Evolutionary conservation across 2,329 filamentous ascomycete genomes (phyloP), one percentile per base, ranked within the genome.

Genomic region (Trichoderma sp.): DNA sequence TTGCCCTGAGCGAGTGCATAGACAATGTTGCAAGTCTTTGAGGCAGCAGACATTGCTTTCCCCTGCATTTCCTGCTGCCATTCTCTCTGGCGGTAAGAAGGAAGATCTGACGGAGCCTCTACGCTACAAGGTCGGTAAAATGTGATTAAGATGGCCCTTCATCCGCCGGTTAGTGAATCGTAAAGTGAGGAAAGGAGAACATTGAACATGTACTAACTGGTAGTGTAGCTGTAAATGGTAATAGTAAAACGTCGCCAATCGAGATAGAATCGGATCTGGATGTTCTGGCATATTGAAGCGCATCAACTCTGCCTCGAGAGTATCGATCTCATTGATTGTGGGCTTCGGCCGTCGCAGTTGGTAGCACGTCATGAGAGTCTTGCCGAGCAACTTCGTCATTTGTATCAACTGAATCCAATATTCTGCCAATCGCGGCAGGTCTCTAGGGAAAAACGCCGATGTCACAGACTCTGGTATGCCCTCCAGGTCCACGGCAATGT

Each of bases 11-110:
- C 67, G 11, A 70, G 67, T 53, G 67, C 21, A 21, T 70, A 70
- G 21, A 53, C 67, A 53, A 70, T 70, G 11, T 70, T 70, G 15
- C 67, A 70, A 4, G 67, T 70, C 39, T 70, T 70, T n/a, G 67
- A 70, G 21, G 67, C 67, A 15, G 67, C 57, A 26, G 67, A 70
- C 67, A 70, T 70, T 18, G 67, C 56, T 15, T 70, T 70, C 12
- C 36, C 39, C 7, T 70, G 67, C 67, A 70, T 70, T 21, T 70
- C 67, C 7, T 62, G 39, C 7, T 70, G 67, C 67, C 67, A 70
- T 21, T 70, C 67, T n/a, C 67, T 62, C 57, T 61, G 67, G 4
- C 67, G 67, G 21, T 47, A 70, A 7, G 57, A 26, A 21, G 67
- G 67, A 0, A 70, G 67, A 62, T 62, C 67, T n/a, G 57, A 62